A percentile compares a stretch with the other conserved stretches of the same genome.
phyloP scores from a whole-genome alignment of 192 early-diverging fungal genomes.

The Radiomyces spectabilis region DNA sequence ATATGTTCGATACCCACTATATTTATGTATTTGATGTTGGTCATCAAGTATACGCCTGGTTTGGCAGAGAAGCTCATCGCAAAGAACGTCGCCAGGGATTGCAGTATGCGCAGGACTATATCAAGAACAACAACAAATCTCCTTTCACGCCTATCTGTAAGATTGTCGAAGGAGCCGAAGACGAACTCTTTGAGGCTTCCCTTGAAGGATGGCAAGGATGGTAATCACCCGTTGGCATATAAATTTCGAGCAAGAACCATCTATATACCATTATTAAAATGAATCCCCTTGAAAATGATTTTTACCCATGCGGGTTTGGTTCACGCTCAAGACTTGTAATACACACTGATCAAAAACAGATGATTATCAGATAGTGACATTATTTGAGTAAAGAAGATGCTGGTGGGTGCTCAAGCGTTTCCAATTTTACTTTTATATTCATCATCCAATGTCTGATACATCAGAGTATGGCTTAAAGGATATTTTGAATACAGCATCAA shows the following conservation, averaged over 20 bases:
- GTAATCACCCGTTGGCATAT: too few species aligned
- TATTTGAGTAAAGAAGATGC: slow-evolving; percentile 1
- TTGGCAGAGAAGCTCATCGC: slow-evolving; percentile 41
- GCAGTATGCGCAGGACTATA: slow-evolving; percentile 57
- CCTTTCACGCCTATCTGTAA: slow-evolving; percentile 49
- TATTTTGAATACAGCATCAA: too few species aligned
- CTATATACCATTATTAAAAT: background rate
- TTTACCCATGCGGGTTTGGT: background rate
- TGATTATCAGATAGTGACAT: background rate
- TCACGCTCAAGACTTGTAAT: background rate
- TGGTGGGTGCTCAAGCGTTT: too few species aligned
- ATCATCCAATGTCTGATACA: too few species aligned
- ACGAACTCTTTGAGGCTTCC: slow-evolving; percentile 40
- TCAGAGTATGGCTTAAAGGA: too few species aligned
- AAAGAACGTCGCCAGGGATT: slow-evolving; percentile 48
- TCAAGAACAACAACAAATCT: slow-evolving; percentile 44
- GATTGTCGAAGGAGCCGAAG: slow-evolving; percentile 64
- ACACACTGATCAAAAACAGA: background rate
- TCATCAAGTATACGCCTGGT: slow-evolving; percentile 52
- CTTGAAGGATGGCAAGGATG: slow-evolving; percentile 35
- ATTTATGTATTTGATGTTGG: slow-evolving; percentile 65
- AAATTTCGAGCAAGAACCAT: too few species aligned
- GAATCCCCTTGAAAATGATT: background rate
- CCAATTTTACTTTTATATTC: too few species aligned
- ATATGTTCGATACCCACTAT: slow-evolving; percentile 49